Conservation (phyloP, 805 yeast species). For the Zygoascus tannicola region DNA sequence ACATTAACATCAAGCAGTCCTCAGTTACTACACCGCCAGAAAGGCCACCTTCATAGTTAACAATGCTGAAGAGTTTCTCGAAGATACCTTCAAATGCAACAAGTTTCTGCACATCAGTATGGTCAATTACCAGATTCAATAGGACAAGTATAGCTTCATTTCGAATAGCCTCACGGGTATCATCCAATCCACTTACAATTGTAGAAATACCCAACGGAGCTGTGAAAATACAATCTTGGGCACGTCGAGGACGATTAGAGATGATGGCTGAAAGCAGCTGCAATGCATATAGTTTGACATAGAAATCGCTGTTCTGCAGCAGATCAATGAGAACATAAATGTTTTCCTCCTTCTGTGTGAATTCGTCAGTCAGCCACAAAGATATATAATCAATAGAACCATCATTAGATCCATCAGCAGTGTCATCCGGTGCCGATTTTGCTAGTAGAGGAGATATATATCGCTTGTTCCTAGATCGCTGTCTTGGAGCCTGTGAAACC, state of each 20-base stretch:
- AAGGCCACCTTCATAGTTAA: conserved; percentile 80
- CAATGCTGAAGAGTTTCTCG: conserved; percentile 68
- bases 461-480: conserved; percentile 27
- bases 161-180: conserved; percentile 72
- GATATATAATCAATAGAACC: conserved; percentile 70
- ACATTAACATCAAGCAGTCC: conserved; percentile 71
- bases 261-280: conserved; percentile 80
- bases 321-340: conserved; percentile 42
- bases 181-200: conserved; percentile 53
- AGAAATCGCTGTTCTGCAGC: conserved; percentile 53
- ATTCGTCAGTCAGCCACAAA: conserved; percentile 89
- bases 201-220: conserved; percentile 75
- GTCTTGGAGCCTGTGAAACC: neutral
- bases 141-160: conserved; percentile 76
- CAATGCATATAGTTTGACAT: conserved; percentile 66
- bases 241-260: conserved; percentile 60
- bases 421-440: neutral
- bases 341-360: conserved; percentile 48
- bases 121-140: conserved; percentile 71
- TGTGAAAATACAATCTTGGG: conserved; percentile 63
- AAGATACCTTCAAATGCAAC: conserved; percentile 94
- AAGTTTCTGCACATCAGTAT: conserved; percentile 78
- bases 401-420: conserved; percentile 41
- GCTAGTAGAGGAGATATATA: conserved; percentile 22
- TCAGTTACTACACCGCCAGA: conserved; percentile 85